These are phyloP conservation scores for Barnettozyma pratensis DNA, from an alignment of 805 yeast genomes.

Conservation along the genomic window DNA sequence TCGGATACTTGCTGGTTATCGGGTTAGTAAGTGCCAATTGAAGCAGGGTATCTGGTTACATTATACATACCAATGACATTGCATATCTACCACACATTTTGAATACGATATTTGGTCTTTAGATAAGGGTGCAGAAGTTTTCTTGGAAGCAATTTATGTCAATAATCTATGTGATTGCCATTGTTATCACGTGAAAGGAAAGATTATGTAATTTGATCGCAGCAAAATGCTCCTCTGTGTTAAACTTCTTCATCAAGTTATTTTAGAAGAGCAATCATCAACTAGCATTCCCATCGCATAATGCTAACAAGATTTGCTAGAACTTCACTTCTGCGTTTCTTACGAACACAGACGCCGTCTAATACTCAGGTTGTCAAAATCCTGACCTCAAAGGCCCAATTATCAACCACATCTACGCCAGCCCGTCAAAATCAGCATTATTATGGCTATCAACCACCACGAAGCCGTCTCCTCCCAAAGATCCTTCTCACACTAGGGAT, in stretches of 20 bases:
- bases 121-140: too few relatives aligned
- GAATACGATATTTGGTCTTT: neutral
- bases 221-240: too few relatives aligned
- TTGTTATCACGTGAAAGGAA: too few relatives aligned
- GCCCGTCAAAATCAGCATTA: neutral
- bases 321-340: neutral
- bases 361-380: neutral
- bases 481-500: slow-evolving; percentile 21
- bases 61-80: slow-evolving; percentile 37
- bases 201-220: too few relatives aligned
- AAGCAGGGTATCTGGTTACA: neutral
- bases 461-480: neutral
- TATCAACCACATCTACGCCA: neutral
- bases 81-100: slow-evolving; percentile 63
- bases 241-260: too few relatives aligned
- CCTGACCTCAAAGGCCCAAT: neutral
- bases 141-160: too few relatives aligned
- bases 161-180: too few relatives aligned
- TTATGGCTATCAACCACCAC: slow-evolving; percentile 1
- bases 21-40: neutral
- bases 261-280: neutral
- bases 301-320: neutral
- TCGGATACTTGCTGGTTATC: slow-evolving; percentile 11
- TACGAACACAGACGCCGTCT: neutral
- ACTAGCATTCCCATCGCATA: too few relatives aligned